Evolutionary conservation across 2,329 filamentous ascomycete genomes (phyloP).

Genomic region (Epichloe amarillans): DNA sequence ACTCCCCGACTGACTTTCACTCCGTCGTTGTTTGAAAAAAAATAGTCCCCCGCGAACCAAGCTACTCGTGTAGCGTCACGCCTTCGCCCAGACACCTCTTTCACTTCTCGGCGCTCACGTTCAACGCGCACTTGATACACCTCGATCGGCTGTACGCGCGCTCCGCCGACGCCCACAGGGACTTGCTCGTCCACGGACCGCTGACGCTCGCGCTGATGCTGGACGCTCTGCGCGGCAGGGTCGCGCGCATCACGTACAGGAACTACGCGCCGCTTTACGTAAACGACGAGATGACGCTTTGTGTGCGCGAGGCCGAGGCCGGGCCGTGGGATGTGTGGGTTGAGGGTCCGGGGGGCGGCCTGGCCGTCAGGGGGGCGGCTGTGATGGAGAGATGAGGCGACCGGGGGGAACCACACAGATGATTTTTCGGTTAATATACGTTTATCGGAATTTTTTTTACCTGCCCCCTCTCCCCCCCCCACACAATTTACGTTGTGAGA

Average conservation of each 20-base stretch:
- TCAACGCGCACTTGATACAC: slow-evolving; percentile 89
- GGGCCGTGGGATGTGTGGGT: slow-evolving; percentile 51
- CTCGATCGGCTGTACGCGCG: slow-evolving; percentile 60
- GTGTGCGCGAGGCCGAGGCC: slow-evolving; percentile 35
- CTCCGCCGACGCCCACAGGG: slow-evolving; percentile 58
- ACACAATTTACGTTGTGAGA: too few relatives aligned
- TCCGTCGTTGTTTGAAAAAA: background rate
- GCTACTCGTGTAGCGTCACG: slow-evolving; percentile 37
- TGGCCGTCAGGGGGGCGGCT: slow-evolving; percentile 46
- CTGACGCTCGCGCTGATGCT: slow-evolving; percentile 68
- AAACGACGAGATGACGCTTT: slow-evolving; percentile 56
- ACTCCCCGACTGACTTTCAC: too few relatives aligned
- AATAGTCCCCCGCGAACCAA: slow-evolving; percentile 17
- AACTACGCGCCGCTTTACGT: slow-evolving; percentile 75
- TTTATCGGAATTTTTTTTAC: too few relatives aligned
- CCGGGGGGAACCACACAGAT: too few relatives aligned
- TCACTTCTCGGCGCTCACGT: slow-evolving; percentile 79
- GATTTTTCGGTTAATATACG: too few relatives aligned
- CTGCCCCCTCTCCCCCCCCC: too few relatives aligned
- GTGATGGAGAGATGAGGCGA: slow-evolving; percentile 8
- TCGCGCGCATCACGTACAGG: slow-evolving; percentile 57
- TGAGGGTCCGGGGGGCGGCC: slow-evolving; percentile 42
- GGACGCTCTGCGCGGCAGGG: slow-evolving; percentile 36
- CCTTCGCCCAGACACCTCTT: slow-evolving; percentile 67
- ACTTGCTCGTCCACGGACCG: slow-evolving; percentile 77